Evolutionary conservation across 2,329 filamentous ascomycete genomes (phyloP).

Genomic region (Diaporthe sp.): DNA sequence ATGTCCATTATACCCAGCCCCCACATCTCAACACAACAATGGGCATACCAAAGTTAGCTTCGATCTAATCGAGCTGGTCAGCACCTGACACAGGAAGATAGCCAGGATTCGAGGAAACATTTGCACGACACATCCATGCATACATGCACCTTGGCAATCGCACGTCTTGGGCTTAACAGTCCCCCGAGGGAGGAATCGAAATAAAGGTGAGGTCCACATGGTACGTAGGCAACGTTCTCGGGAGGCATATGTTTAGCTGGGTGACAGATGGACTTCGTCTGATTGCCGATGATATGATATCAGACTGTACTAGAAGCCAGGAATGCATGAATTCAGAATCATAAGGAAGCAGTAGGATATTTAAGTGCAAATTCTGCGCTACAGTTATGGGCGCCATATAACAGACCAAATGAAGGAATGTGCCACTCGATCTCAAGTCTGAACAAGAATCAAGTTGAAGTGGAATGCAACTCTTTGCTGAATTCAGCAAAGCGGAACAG

Average conservation of each 20-base stretch:
- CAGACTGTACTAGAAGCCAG: neutral
- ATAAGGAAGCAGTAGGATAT: too few species aligned
- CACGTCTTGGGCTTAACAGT: neutral
- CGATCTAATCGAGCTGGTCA: neutral
- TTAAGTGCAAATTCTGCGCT: neutral
- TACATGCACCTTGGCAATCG: neutral
- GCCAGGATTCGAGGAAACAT: neutral
- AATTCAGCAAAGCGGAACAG: too few species aligned
- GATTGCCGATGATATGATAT: too few species aligned
- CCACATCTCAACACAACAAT: neutral
- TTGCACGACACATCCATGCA: neutral
- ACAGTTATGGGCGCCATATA: neutral
- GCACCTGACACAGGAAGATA: too few species aligned
- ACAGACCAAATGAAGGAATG: neutral
- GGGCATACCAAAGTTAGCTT: neutral
- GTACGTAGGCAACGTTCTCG: neutral
- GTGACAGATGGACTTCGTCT: too few species aligned
- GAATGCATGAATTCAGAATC: neutral
- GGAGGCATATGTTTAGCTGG: neutral
- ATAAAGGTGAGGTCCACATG: neutral
- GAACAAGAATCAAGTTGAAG: neutral
- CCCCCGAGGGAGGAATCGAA: neutral
- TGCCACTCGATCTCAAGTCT: neutral
- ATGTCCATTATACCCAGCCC: constrained; percentile 2
- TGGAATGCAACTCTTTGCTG: neutral